phyloP scores from a whole-genome alignment of 345 rosid genomes.

The Moringa oleifera region DNA sequence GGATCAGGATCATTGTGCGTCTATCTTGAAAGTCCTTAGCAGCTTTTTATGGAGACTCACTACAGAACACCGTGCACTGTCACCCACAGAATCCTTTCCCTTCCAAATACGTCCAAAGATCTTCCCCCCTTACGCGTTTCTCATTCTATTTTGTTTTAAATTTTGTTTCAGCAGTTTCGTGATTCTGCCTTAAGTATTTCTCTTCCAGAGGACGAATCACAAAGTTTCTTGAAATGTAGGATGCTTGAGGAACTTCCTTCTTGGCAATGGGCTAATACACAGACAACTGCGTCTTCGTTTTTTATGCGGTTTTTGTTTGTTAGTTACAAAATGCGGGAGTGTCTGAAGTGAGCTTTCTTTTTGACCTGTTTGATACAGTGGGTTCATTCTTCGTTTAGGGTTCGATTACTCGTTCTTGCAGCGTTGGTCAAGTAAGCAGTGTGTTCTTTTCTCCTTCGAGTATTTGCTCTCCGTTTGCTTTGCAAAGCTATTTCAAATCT shows the following conservation, averaged over 20 bases:
- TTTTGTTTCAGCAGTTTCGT: too few relatives aligned
- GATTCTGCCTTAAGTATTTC: background rate
- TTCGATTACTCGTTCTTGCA: background rate
- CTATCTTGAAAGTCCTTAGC: background rate
- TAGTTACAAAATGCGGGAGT: background rate
- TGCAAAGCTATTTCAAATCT: background rate
- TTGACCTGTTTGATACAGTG: background rate
- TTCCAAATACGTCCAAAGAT: background rate
- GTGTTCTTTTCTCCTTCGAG: background rate
- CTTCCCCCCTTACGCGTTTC: constrained; percentile 1
- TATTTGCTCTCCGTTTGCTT: background rate
- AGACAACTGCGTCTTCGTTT: background rate
- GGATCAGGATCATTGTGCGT: constrained; percentile 13
- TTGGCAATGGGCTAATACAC: background rate
- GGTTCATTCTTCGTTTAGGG: background rate
- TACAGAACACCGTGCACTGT: background rate
- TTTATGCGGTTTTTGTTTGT: background rate
- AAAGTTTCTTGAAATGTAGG: constrained; percentile 2
- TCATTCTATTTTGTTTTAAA: too few relatives aligned
- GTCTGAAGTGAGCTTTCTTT: background rate
- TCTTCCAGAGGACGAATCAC: background rate
- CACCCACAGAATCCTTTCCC: background rate
- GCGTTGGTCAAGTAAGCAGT: too few relatives aligned
- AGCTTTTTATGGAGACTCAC: background rate
- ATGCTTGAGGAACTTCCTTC: background rate